Percentiles rank a stretch among this genome's conserved stretches.
Evolutionary conservation across 2,329 filamentous ascomycete species (phyloP).

Genomic region (Aspergillus fructus): DNA sequence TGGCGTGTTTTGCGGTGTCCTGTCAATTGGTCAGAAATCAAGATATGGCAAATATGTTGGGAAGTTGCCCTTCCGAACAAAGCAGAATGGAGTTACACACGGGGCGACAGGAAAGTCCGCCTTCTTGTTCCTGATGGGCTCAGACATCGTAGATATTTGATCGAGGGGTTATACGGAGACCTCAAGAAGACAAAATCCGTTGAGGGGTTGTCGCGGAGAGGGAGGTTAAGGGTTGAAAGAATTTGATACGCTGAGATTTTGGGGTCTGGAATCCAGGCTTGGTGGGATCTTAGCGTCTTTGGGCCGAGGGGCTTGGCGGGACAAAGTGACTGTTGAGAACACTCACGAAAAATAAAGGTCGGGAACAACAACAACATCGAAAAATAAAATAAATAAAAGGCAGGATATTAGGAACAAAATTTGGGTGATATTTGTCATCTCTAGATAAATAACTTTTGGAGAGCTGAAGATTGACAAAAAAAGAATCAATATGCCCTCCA

Average conservation of each 20-base stretch:
- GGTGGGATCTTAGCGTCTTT: conserved; percentile 45
- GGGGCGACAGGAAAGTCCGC: conserved; percentile 61
- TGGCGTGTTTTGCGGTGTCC: conserved; percentile 97
- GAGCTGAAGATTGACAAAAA: too few species aligned
- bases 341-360: conserved; percentile 18
- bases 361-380: conserved; percentile 27
- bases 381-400: too few species aligned
- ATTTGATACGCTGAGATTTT: conserved; percentile 39
- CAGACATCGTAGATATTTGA: conserved; percentile 54
- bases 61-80: neutral
- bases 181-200: conserved; percentile 17
- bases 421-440: too few species aligned
- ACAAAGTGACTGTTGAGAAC: conserved; percentile 34
- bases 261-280: conserved; percentile 36
- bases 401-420: too few species aligned
- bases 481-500: too few species aligned
- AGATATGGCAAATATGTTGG: conserved; percentile 1
- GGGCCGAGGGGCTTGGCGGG: conserved; percentile 43
- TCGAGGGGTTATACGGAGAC: conserved; percentile 7
- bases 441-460: too few species aligned
- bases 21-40: conserved; percentile 45
- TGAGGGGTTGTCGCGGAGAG: conserved; percentile 24
- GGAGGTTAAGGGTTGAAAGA: conserved; percentile 33
- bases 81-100: conserved; percentile 49
- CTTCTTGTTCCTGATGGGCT: conserved; percentile 68